Base-by-base conservation (phyloP, 495 filamentous ascomycete species). In the Mycothermus thermophilus region DNA sequence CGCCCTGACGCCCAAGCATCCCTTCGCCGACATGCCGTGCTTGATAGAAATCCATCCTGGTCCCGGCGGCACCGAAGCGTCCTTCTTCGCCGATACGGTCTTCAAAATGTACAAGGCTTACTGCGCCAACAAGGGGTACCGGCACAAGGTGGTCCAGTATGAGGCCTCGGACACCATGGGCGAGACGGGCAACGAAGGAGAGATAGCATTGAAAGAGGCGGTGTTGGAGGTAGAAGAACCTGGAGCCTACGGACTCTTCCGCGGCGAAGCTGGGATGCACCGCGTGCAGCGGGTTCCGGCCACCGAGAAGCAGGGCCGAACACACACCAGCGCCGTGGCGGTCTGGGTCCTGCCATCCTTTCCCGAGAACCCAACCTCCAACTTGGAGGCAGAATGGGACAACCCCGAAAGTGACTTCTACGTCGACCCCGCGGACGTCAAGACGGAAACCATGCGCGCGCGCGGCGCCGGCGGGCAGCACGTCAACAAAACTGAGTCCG, bases 401-500 rank as follows among this genome's bases (percentile, higher is more conserved):
- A 79, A 97, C 44, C 90, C 90, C 0, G 77, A 72, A 25, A 88
- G 78, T 54, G 83, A 93, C 51, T 93, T 87, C 60, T 88, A 88
- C 55, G 69, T 97, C 37, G 76, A 88, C 57, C 74, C 83, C 8
- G 70, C 75, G 42, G 88, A 96, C 40, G 92, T 97, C 23, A 69
- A 75, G 26, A 67, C 72, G 7, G 92, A 97, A 48, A 80, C 82
- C 45, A 93, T 96, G 87, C 73, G 86, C 19, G 84, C 90, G 1
- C 66, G 80, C 32, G 90, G 90, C 19, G 86, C 90, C 2, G 90
- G 90, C 12, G 90, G 90, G 5, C 90, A 97, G 61, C 92, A 96
- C 54, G 90, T 97, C 51, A 97, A 97, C 57, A 95, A 82, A 43
- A 97, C 90, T 2, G 92, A 96, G 57, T 93, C 85, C 22, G 90